These are phyloP conservation scores for Ophiognomonia clavigignenti-juglandacearum DNA, from an alignment of 2,329 filamentous ascomycete species.

Conservation along the genomic window DNA sequence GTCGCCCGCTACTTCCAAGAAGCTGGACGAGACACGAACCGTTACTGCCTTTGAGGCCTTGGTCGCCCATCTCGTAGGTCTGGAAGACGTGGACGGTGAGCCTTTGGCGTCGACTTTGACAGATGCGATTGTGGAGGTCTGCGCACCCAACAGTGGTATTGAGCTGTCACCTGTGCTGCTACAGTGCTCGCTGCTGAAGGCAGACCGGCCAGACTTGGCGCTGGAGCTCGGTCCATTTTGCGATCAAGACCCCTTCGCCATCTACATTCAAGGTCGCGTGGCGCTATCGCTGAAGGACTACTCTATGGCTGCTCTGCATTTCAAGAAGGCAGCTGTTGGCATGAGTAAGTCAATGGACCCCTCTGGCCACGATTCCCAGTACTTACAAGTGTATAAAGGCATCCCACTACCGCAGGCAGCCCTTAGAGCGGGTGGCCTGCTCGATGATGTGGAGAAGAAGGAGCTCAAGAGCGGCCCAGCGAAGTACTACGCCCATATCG, in stretches of 20 bases:
- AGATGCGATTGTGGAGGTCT: slow-evolving; percentile 62
- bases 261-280: slow-evolving; percentile 81
- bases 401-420: slow-evolving; percentile 41
- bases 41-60: slow-evolving; percentile 57
- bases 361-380: background rate
- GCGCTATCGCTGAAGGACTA: slow-evolving; percentile 70
- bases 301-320: slow-evolving; percentile 66
- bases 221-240: slow-evolving; percentile 53
- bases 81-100: slow-evolving; percentile 51
- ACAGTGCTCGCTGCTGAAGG: slow-evolving; percentile 58
- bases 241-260: slow-evolving; percentile 57
- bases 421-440: slow-evolving; percentile 58
- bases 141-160: slow-evolving; percentile 59
- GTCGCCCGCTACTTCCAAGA: slow-evolving; percentile 31
- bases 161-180: slow-evolving; percentile 57
- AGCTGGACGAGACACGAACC: slow-evolving; percentile 40
- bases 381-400: slow-evolving; percentile 33
- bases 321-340: slow-evolving; percentile 77
- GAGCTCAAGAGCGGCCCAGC: slow-evolving; percentile 67
- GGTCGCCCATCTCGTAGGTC: slow-evolving; percentile 59
- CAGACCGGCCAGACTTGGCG: slow-evolving; percentile 56
- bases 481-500: slow-evolving; percentile 82
- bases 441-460: slow-evolving; percentile 71
- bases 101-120: slow-evolving; percentile 57
- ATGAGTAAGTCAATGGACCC: slow-evolving; percentile 60